Conservation (phyloP, 2,329 filamentous ascomycete species). For the Fusarium equiseti region DNA sequence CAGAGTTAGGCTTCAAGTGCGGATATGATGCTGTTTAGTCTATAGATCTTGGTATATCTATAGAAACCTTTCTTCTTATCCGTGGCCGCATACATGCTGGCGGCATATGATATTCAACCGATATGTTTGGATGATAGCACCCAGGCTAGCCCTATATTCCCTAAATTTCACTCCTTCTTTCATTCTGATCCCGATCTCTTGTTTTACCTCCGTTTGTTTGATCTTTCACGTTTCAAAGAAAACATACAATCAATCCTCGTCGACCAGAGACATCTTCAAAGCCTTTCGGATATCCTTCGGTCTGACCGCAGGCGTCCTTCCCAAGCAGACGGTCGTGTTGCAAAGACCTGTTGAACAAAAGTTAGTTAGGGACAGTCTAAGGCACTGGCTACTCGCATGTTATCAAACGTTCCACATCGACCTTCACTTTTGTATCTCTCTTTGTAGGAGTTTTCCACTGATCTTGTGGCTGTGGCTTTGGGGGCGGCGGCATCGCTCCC, state of each 20-base stretch:
- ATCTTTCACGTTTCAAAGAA: too few relatives aligned
- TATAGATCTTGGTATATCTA: not conserved
- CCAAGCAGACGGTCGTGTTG: conserved; percentile 10
- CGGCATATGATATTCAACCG: too few relatives aligned
- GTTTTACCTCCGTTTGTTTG: too few relatives aligned
- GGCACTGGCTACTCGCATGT: not conserved
- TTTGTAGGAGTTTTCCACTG: not conserved
- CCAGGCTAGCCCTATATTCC: not conserved
- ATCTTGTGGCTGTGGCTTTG: not conserved
- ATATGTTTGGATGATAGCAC: too few relatives aligned
- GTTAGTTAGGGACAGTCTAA: not conserved
- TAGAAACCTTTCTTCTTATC: not conserved
- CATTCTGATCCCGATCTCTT: too few relatives aligned
- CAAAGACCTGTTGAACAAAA: not conserved
- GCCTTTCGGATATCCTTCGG: conserved; percentile 8
- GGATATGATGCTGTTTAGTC: not conserved
- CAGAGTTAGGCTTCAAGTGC: not conserved
- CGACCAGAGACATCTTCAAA: not conserved
- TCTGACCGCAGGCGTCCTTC: conserved; percentile 6
- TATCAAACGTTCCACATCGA: conserved; percentile 5
- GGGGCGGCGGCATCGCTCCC: not conserved
- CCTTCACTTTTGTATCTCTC: not conserved
- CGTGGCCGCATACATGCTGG: not conserved
- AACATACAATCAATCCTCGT: not conserved
- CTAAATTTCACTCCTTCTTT: too few relatives aligned